phyloP scores from a whole-genome alignment of 257 asterid genomes.

The Ehretia macrophylla region DNA sequence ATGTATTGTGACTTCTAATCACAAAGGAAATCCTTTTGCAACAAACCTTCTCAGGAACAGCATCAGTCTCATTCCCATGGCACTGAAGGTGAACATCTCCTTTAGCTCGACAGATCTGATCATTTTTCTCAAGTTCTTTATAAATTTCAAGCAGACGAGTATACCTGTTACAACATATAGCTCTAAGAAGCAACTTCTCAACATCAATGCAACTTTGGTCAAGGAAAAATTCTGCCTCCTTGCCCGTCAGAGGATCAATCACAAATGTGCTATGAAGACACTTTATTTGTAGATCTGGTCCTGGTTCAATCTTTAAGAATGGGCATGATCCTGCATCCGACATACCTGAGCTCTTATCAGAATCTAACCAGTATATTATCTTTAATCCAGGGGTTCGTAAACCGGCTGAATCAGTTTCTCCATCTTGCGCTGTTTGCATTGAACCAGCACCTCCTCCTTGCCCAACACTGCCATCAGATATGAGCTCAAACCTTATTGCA shows the following conservation, averaged over 20 bases:
- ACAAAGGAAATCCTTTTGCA: constrained; percentile 1
- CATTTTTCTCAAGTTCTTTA: constrained; percentile 79
- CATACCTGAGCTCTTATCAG: constrained; percentile 61
- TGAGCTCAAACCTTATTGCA: constrained; percentile 95
- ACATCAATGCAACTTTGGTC: constrained; percentile 78
- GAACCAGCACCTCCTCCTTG: constrained; percentile 56
- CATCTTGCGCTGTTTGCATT: constrained; percentile 60
- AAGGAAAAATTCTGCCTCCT: constrained; percentile 79
- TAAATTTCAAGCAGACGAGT: constrained; percentile 89
- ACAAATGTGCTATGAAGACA: constrained; percentile 86
- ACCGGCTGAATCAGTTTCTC: constrained; percentile 69
- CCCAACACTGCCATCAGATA: constrained; percentile 73
- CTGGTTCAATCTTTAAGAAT: constrained; percentile 87
- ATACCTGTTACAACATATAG: constrained; percentile 76
- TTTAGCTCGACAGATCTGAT: constrained; percentile 62
- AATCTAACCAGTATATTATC: constrained; percentile 88
- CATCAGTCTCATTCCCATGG: constrained; percentile 41
- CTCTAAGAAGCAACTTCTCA: constrained; percentile 82
- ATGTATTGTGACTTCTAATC: background rate
- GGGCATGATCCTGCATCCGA: constrained; percentile 68
- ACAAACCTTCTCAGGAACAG: constrained; percentile 52
- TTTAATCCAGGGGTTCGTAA: constrained; percentile 94
- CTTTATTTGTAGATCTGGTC: constrained; percentile 80
- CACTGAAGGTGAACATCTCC: constrained; percentile 76
- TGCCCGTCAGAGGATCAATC: constrained; percentile 80